These are phyloP conservation scores for Paxillus ammoniavirescens DNA, from an alignment of 768 basidiomycete species.

Conservation along the genomic window DNA sequence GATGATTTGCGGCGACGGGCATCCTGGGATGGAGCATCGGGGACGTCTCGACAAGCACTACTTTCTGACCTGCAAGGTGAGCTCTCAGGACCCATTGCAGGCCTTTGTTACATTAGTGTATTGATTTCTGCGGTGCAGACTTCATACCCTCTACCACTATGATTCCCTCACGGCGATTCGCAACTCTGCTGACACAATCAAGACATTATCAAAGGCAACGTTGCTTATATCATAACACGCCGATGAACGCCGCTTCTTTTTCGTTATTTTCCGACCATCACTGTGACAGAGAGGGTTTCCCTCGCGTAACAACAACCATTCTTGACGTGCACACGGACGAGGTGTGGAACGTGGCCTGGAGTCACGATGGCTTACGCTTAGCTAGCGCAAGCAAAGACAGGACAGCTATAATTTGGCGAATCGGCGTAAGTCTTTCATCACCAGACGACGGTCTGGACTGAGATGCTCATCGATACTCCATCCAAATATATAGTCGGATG, in stretches of 20 bases:
- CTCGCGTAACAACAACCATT: conserved; percentile 80
- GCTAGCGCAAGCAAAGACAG: conserved; percentile 89
- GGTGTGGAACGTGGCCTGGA: conserved; percentile 97
- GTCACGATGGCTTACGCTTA: conserved; percentile 79
- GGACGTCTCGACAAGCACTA: conserved; percentile 72
- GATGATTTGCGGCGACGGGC: conserved; percentile 80
- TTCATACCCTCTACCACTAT: conserved; percentile 90
- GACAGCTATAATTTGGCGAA: conserved; percentile 85
- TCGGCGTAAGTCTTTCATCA: conserved; percentile 58
- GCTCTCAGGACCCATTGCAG: conserved; percentile 14
- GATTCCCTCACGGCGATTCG: conserved; percentile 88
- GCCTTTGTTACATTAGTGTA: neutral
- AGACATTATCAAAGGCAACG: conserved; percentile 72
- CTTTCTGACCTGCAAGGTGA: conserved; percentile 82
- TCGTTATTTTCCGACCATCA: conserved; percentile 88
- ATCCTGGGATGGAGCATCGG: conserved; percentile 86
- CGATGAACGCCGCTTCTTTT: conserved; percentile 52
- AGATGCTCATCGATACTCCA: conserved; percentile 10
- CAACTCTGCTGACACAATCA: conserved; percentile 83
- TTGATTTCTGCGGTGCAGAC: conserved; percentile 42
- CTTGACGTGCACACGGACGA: conserved; percentile 87
- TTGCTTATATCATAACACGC: conserved; percentile 86
- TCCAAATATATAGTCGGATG: conserved; percentile 38
- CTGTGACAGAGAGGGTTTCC: conserved; percentile 81
- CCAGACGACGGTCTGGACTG: conserved; percentile 2